phyloP scores from a whole-genome alignment of 2,329 filamentous ascomycete species.

The Beauveria sp. region DNA sequence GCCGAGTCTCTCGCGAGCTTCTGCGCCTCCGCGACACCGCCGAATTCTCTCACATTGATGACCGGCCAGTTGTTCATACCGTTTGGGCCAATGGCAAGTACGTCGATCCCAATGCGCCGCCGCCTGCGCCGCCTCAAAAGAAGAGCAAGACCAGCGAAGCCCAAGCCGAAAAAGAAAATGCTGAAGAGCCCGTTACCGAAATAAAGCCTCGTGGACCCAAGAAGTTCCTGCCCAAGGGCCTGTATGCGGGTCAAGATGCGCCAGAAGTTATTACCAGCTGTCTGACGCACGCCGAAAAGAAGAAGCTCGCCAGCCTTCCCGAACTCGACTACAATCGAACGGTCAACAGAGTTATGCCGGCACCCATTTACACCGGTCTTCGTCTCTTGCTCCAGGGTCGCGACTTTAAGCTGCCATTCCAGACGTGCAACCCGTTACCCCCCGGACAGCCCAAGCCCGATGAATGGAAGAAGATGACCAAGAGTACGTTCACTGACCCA shows the following conservation, averaged over 20 bases:
- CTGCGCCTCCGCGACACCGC: slow-evolving; percentile 54
- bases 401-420: slow-evolving; percentile 83
- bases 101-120: slow-evolving; percentile 37
- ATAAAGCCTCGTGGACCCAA: slow-evolving; percentile 49
- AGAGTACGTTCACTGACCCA: slow-evolving; percentile 49
- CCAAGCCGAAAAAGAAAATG: slow-evolving; percentile 20
- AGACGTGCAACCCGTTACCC: slow-evolving; percentile 84
- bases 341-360: slow-evolving; percentile 54
- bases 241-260: slow-evolving; percentile 75
- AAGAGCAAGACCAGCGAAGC: slow-evolving; percentile 22
- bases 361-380: slow-evolving; percentile 72
- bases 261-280: slow-evolving; percentile 40
- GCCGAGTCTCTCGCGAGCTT: slow-evolving; percentile 49
- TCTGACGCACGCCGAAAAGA: slow-evolving; percentile 44
- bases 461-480: slow-evolving; percentile 86
- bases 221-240: slow-evolving; percentile 71
- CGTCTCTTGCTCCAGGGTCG: slow-evolving; percentile 62
- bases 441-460: slow-evolving; percentile 86
- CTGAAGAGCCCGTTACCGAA: slow-evolving; percentile 30
- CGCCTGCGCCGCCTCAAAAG: slow-evolving; percentile 31
- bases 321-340: slow-evolving; percentile 39
- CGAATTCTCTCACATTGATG: slow-evolving; percentile 53
- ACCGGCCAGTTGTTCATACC: slow-evolving; percentile 47
- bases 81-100: slow-evolving; percentile 61
- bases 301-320: slow-evolving; percentile 38